A percentile compares a stretch with the other conserved stretches of the same genome.
phyloP scores from a whole-genome alignment of 805 yeast genomes.

The Candida chauliodis region DNA sequence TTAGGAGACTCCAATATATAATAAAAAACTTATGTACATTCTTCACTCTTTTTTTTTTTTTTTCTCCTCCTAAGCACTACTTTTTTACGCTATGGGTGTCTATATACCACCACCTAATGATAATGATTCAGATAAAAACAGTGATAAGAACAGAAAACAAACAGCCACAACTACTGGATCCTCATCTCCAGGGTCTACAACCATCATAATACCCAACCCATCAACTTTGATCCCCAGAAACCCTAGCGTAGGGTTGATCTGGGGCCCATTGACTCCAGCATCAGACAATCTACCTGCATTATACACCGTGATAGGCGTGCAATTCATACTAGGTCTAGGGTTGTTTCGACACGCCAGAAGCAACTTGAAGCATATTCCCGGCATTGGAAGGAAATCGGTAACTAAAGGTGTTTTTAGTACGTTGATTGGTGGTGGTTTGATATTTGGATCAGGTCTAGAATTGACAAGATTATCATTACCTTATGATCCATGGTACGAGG shows the following conservation, averaged over 20 bases:
- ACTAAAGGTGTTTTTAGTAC: conserved; percentile 12
- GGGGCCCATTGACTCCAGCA: conserved; percentile 77
- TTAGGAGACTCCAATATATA: conserved; percentile 14
- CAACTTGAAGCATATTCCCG: conserved; percentile 7
- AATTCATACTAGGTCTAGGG: conserved; percentile 46
- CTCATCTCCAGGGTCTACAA: conserved; percentile 9
- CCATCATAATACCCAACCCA: conserved; percentile 18
- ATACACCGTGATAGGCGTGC: conserved; percentile 49
- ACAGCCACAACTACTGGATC: background rate
- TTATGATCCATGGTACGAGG: conserved; percentile 71
- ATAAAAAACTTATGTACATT: background rate
- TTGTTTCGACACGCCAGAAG: conserved; percentile 16
- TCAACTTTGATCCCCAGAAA: conserved; percentile 19
- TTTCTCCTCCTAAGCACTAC: background rate
- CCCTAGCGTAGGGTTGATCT: conserved; percentile 60
- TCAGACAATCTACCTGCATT: conserved; percentile 59
- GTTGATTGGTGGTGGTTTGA: conserved; percentile 41
- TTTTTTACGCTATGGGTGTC: conserved; percentile 23
- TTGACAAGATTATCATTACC: conserved; percentile 44
- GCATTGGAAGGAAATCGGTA: conserved; percentile 8
- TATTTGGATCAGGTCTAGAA: conserved; percentile 59
- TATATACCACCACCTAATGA: conserved; percentile 33
- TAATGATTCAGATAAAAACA: conserved; percentile 10
- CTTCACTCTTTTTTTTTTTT: background rate
- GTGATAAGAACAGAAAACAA: conserved; percentile 1